Percentiles rank a stretch among this genome's conserved stretches.
These are phyloP conservation scores for Suillus alpinus DNA, from an alignment of 768 basidiomycete genomes.

Conservation along the genomic window DNA sequence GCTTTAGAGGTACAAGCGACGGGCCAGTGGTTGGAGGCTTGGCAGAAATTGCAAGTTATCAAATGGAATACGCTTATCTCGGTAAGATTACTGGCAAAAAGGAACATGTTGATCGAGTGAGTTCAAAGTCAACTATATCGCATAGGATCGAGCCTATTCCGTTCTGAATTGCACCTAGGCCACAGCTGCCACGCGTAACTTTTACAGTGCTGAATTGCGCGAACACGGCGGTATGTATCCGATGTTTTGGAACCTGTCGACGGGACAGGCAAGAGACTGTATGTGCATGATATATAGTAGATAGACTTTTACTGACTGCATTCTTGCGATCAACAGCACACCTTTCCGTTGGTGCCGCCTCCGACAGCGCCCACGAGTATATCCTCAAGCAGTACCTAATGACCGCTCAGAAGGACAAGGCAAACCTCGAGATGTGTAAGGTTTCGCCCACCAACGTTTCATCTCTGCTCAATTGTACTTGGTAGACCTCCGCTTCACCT, in stretches of 20 bases:
- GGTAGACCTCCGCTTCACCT: constrained; percentile 60
- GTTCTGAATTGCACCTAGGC: constrained; percentile 33
- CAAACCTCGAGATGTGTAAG: constrained; percentile 67
- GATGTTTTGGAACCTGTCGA: constrained; percentile 49
- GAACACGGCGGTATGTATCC: constrained; percentile 64
- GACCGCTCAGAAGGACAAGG: constrained; percentile 58
- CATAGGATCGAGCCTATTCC: not conserved
- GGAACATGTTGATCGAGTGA: constrained; percentile 54
- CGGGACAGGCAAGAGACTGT: constrained; percentile 48
- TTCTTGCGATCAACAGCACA: constrained; percentile 28
- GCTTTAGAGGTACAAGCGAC: not conserved
- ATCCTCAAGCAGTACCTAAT: constrained; percentile 72
- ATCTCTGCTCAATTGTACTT: not conserved
- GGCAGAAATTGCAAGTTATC: constrained; percentile 82
- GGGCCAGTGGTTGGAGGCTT: constrained; percentile 42
- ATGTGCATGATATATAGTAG: constrained; percentile 17
- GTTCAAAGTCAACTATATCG: constrained; percentile 14
- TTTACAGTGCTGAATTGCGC: constrained; percentile 46
- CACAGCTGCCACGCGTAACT: constrained; percentile 42
- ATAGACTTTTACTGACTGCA: not conserved
- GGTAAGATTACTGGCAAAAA: constrained; percentile 74
- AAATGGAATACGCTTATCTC: constrained; percentile 84
- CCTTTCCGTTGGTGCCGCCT: constrained; percentile 61
- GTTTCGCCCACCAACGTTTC: not conserved
- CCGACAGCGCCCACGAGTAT: constrained; percentile 79